These are phyloP conservation scores for Quercus mongolica DNA, from an alignment of 306 rosid species.

Conservation along the genomic window DNA sequence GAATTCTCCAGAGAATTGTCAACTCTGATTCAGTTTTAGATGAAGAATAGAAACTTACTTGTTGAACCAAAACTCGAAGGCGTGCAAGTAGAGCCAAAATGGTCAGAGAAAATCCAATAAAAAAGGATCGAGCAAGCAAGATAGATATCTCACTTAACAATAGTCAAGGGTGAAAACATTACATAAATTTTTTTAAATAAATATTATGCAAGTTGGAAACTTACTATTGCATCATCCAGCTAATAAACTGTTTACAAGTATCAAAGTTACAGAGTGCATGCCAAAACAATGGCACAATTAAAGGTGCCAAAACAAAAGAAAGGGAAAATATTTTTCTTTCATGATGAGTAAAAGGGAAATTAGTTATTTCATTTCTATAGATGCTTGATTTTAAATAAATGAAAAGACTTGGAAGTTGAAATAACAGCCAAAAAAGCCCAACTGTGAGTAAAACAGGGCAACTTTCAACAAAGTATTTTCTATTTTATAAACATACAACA, in stretches of 20 bases:
- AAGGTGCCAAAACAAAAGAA: neutral
- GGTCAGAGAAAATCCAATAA: slow-evolving; percentile 66
- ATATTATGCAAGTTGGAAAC: neutral
- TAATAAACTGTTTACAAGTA: neutral
- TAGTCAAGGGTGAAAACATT: slow-evolving; percentile 50
- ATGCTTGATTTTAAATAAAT: neutral
- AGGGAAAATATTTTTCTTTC: neutral
- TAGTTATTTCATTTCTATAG: neutral
- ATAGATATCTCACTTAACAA: slow-evolving; percentile 62
- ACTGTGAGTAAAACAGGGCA: neutral
- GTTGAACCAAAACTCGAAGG: slow-evolving; percentile 78
- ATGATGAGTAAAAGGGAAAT: neutral
- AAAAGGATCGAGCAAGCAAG: slow-evolving; percentile 74
- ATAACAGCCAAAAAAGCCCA: neutral
- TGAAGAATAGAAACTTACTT: slow-evolving; percentile 44
- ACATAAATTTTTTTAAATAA: neutral
- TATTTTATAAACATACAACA: slow-evolving; percentile 1
- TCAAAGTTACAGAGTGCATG: neutral
- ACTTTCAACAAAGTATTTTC: neutral
- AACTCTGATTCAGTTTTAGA: neutral
- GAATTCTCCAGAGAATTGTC: neutral
- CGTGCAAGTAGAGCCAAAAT: slow-evolving; percentile 80
- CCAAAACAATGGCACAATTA: neutral
- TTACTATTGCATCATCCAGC: neutral
- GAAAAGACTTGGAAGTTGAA: neutral